Evolutionary conservation across 73 alveolate species (phyloP).

Genomic region (Diophrys appendiculata): DNA sequence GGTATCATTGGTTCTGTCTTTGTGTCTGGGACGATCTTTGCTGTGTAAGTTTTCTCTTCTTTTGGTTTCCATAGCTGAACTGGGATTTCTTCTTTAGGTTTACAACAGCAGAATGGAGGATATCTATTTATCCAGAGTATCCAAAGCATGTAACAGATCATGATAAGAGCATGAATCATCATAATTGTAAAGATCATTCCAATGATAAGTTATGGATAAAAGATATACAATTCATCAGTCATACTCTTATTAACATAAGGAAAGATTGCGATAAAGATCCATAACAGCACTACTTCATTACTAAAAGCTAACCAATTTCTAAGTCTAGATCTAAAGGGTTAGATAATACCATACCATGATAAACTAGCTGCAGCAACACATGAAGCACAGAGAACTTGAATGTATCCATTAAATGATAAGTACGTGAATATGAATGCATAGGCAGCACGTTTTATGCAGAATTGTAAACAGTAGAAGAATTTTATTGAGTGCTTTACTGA

Average conservation of each 20-base stretch:
- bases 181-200: neutral
- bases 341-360: neutral
- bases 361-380: neutral
- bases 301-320: neutral
- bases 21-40: neutral
- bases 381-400: neutral
- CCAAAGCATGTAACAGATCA: neutral
- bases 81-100: neutral
- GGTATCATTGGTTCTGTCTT: no score
- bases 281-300: neutral
- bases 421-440: neutral
- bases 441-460: neutral
- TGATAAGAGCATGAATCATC: neutral
- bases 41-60: neutral
- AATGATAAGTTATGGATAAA: neutral
- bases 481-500: neutral
- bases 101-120: neutral
- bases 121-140: neutral
- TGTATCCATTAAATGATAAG: neutral
- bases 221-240: neutral
- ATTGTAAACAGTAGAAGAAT: neutral
- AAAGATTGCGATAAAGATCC: neutral
- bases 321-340: neutral
- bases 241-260: neutral
- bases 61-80: neutral